Percentiles rank a stretch among this genome's conserved stretches.
These are phyloP conservation scores for Ogataea salicorniae DNA, from an alignment of 805 yeast genomes.

Conservation along the genomic window DNA sequence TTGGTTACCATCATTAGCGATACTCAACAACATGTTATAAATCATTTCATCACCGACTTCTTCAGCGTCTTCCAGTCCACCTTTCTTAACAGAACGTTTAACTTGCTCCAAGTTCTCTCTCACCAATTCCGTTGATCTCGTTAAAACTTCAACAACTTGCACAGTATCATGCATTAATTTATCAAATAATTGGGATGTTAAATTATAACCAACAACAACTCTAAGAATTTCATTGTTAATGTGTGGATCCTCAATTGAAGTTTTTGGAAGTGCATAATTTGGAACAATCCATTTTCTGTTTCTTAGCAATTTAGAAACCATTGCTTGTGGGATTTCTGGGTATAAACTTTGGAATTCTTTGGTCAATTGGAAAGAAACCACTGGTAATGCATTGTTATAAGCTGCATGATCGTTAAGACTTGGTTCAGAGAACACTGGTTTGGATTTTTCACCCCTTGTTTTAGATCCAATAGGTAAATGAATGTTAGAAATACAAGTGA, in stretches of 20 bases:
- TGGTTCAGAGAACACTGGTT: constrained; percentile 16
- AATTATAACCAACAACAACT: constrained; percentile 72
- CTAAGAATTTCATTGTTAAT: constrained; percentile 63
- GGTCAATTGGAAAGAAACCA: constrained; percentile 78
- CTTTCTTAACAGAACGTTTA: not conserved
- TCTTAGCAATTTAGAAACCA: constrained; percentile 67
- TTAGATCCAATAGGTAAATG: constrained; percentile 52
- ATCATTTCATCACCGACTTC: constrained; percentile 30
- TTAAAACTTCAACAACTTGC: constrained; percentile 46
- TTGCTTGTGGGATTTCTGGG: constrained; percentile 80
- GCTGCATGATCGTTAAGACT: constrained; percentile 32
- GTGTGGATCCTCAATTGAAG: constrained; percentile 38
- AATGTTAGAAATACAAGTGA: constrained; percentile 69
- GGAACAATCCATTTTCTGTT: constrained; percentile 84
- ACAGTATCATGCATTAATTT: constrained; percentile 59
- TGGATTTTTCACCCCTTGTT: constrained; percentile 19
- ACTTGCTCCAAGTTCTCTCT: constrained; percentile 23
- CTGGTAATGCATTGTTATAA: constrained; percentile 78
- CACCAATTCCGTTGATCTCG: constrained; percentile 41
- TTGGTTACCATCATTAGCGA: constrained; percentile 53
- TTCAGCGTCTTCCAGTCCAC: constrained; percentile 19
- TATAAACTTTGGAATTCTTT: constrained; percentile 49
- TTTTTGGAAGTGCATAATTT: constrained; percentile 72
- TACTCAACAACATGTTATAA: constrained; percentile 45
- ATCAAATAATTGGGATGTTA: constrained; percentile 57